These are phyloP conservation scores for Blechomonas ayalai DNA, from an alignment of 208 protist genomes.

Conservation along the genomic window DNA sequence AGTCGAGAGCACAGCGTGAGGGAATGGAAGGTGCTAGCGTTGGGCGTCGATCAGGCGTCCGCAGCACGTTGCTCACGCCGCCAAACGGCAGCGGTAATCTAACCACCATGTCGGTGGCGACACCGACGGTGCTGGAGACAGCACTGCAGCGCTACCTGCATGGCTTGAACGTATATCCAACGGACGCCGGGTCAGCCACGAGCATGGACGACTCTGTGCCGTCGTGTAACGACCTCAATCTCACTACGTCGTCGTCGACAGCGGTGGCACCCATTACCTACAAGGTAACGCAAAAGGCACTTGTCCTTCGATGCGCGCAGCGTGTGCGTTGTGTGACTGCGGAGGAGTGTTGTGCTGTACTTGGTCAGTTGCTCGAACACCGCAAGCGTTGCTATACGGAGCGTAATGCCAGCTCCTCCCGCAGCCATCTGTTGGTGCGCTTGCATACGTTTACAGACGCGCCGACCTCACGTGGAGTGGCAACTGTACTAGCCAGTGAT, in stretches of 20 bases:
- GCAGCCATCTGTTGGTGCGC: constrained; percentile 34
- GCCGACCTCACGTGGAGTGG: neutral
- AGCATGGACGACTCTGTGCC: too few relatives aligned
- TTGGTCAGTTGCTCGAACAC: constrained; percentile 23
- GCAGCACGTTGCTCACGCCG: too few relatives aligned
- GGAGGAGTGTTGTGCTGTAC: constrained; percentile 15
- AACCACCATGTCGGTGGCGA: too few relatives aligned
- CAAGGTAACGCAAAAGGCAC: constrained; percentile 41
- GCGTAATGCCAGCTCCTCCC: constrained; percentile 43
- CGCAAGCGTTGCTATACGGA: constrained; percentile 32
- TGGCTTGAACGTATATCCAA: too few relatives aligned
- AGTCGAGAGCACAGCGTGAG: too few relatives aligned
- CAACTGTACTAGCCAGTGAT: constrained; percentile 15
- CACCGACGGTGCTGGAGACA: too few relatives aligned
- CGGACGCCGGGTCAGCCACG: too few relatives aligned
- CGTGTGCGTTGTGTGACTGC: constrained; percentile 25
- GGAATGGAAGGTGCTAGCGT: too few relatives aligned
- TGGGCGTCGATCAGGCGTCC: too few relatives aligned
- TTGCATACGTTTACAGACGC: constrained; percentile 10
- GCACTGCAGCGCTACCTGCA: too few relatives aligned
- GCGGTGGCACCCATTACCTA: constrained; percentile 12
- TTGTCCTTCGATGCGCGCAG: constrained; percentile 27
- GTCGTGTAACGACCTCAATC: neutral
- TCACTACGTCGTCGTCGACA: neutral
- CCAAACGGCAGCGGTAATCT: too few relatives aligned